phyloP scores from a whole-genome alignment of 2,329 filamentous ascomycete species.

The Diaporthe vaccinii region DNA sequence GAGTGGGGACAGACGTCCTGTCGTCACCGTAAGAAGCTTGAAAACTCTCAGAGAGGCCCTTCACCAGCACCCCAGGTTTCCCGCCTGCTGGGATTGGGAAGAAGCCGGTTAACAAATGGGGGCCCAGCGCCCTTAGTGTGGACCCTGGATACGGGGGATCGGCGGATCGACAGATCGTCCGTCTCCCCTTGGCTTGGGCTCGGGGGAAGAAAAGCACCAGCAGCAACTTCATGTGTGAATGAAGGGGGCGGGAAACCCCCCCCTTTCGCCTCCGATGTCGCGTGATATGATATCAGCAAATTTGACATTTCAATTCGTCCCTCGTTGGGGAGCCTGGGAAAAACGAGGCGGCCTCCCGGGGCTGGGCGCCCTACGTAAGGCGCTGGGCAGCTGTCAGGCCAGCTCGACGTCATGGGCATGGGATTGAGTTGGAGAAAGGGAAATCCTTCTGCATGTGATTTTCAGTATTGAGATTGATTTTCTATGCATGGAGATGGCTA shows the following conservation, averaged over 20 bases:
- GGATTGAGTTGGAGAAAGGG: neutral
- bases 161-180: constrained; percentile 29
- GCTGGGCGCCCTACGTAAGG: neutral
- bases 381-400: constrained; percentile 6
- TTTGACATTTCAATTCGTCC: neutral
- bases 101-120: neutral
- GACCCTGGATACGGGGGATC: constrained; percentile 39
- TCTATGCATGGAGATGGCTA: neutral
- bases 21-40: constrained; percentile 1
- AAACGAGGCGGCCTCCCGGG: neutral
- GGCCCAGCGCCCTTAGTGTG: constrained; percentile 14
- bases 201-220: neutral
- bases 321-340: neutral
- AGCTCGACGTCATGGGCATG: constrained; percentile 33
- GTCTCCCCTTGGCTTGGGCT: neutral
- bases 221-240: neutral
- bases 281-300: constrained; percentile 35
- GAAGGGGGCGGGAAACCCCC: neutral
- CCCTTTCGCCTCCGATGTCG: constrained; percentile 15
- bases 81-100: neutral
- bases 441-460: constrained; percentile 10
- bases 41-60: no score
- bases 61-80: neutral
- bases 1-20: neutral
- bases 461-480: neutral